Percentiles rank a stretch among this genome's conserved stretches.
These are phyloP conservation scores for Teunomyces aglyptinius DNA, from an alignment of 805 yeast genomes.

Conservation along the genomic window DNA sequence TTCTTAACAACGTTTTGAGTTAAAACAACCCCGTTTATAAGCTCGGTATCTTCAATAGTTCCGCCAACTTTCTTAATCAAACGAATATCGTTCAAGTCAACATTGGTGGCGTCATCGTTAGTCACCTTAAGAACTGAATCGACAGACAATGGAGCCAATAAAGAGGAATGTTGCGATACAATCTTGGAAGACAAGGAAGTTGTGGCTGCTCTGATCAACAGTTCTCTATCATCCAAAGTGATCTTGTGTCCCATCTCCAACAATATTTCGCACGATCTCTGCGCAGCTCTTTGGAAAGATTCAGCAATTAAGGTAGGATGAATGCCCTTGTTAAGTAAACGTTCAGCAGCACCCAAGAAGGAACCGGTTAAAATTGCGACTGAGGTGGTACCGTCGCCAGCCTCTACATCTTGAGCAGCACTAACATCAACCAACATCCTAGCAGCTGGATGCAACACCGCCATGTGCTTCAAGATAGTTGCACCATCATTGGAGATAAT, in stretches of 20 bases:
- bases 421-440: constrained; percentile 94
- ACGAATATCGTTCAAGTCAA: constrained; percentile 85
- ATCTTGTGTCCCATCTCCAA: constrained; percentile 82
- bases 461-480: constrained; percentile 95
- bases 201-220: constrained; percentile 85
- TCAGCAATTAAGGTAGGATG: constrained; percentile 96
- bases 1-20: constrained; percentile 85
- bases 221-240: constrained; percentile 75
- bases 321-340: constrained; percentile 81
- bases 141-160: constrained; percentile 90
- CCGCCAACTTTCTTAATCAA: constrained; percentile 94
- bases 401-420: constrained; percentile 97
- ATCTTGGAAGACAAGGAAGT: constrained; percentile 94
- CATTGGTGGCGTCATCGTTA: constrained; percentile 57
- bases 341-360: constrained; percentile 90
- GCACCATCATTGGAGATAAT: constrained; percentile 98
- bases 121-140: constrained; percentile 84
- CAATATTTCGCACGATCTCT: constrained; percentile 75
- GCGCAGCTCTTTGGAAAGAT: constrained; percentile 85
- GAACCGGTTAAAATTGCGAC: constrained; percentile 97
- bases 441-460: constrained; percentile 97
- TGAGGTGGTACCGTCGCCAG: constrained; percentile 99
- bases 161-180: constrained; percentile 85
- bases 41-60: constrained; percentile 93
- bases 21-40: constrained; percentile 89